phyloP scores from a whole-genome alignment of 2,329 filamentous ascomycete genomes.

The Metarhizium brunneum region DNA sequence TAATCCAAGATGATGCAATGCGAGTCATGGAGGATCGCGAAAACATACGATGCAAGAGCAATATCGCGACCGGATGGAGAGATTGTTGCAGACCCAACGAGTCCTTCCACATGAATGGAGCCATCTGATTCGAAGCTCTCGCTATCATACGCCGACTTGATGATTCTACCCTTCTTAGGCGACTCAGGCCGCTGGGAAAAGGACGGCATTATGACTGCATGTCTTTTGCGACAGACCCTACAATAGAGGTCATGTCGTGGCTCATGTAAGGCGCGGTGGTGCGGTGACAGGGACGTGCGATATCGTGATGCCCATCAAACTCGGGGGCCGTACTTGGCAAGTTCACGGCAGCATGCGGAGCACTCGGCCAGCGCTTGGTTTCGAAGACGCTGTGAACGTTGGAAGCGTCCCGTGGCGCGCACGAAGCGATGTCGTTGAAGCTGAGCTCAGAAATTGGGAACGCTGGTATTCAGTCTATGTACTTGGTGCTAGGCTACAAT shows the following conservation, averaged over 20 bases:
- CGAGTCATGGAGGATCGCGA: not conserved
- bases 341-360: not conserved
- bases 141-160: conserved; percentile 69
- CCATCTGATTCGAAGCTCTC: conserved; percentile 80
- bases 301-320: not conserved
- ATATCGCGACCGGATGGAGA: conserved; percentile 86
- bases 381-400: not conserved
- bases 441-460: not conserved
- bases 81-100: conserved; percentile 84
- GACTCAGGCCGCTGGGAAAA: conserved; percentile 35
- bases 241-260: conserved; percentile 5
- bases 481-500: not conserved
- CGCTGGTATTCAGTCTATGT: not conserved
- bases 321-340: not conserved
- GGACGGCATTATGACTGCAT: conserved; percentile 32
- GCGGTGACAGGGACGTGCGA: not conserved
- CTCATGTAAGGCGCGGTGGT: not conserved
- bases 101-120: conserved; percentile 71
- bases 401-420: not conserved
- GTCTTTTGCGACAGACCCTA: not conserved
- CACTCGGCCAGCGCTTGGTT: not conserved
- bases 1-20: conserved; percentile 15
- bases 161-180: conserved; percentile 47
- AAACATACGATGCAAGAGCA: conserved; percentile 66
- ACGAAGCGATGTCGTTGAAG: not conserved